Base-by-base conservation (phyloP, 805 yeast species). In the Sugiyamaella lignohabitans region DNA sequence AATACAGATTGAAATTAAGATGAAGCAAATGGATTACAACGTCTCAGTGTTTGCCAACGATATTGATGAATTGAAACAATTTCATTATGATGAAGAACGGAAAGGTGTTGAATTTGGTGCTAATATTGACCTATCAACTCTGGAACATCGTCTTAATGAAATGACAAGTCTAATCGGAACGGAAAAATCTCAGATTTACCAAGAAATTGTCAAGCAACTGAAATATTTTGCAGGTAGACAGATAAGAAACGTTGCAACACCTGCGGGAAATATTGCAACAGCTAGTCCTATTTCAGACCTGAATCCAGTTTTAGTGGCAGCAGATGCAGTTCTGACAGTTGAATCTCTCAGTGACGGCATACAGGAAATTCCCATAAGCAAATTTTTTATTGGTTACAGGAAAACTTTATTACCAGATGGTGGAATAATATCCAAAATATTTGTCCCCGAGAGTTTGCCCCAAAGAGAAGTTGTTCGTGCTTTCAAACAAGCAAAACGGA, bases 221-320 rank as follows among this genome's bases (percentile, higher is more conserved):
- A 71, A 72, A 54, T 64, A 67, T 48, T 72, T 72, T 56, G 77
- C 77, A 0, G 75, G 76, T 1, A 61, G 75, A 30, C 76, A 73
- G 49, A 71, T 72, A 45, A 64, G 77, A 46, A 72, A 72, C 48
- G 75, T 71, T 5, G 77, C 75, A 14, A 72, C 75, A 8, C 71
- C 75, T 1, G 75, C 76, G 0, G 77, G 77, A 34, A 70, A 70
- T 38, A 71, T 72, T 38, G 74, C 72, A 17, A 72, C 77, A 1
- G 76, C 76, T 2, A 69, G 74, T 3, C 77, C 77, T 18, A 72
- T 72, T 48, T 69, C 76, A 1, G 77, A 72, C 53, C 53, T 72
- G 57, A 72, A 72, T 53, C 76, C 76, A 3, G 65, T 71, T 4
- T 58, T 72, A 42, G 72, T 71, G 8, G 67, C 73, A 3, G 65